Conservation (phyloP, 1,284 basidiomycete species). For the Anthracocystis panici-leucophaei region DNA sequence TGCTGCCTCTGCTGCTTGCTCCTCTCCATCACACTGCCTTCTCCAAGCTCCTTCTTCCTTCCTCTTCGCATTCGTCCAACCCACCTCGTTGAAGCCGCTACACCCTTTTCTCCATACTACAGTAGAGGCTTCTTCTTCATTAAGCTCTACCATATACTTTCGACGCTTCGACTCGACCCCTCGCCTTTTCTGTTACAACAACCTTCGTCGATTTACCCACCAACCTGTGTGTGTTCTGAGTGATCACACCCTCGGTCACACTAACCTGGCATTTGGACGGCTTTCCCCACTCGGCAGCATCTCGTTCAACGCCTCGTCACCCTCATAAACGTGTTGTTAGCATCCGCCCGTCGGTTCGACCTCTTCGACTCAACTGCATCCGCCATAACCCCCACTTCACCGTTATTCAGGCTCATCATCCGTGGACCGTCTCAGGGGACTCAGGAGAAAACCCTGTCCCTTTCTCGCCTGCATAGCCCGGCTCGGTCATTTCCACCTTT, state of each 20-base stretch:
- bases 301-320: not conserved
- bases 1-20: too few relatives aligned
- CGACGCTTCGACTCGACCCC: slow-evolving; percentile 6
- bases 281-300: not conserved
- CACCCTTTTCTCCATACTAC: too few relatives aligned
- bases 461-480: not conserved
- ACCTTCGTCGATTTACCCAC: not conserved
- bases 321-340: not conserved
- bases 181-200: not conserved
- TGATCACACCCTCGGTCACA: not conserved
- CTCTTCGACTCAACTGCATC: not conserved
- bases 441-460: not conserved
- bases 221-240: not conserved
- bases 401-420: not conserved
- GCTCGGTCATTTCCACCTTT: slow-evolving; percentile 5
- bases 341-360: not conserved
- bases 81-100: too few relatives aligned
- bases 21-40: not conserved
- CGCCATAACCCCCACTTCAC: not conserved
- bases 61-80: too few relatives aligned
- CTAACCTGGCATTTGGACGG: not conserved
- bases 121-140: not conserved
- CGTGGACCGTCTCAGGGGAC: not conserved
- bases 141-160: slow-evolving; percentile 3
- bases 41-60: too few relatives aligned